phyloP scores from a whole-genome alignment of 2,329 filamentous ascomycete genomes.

The Emmonsia crescens region DNA sequence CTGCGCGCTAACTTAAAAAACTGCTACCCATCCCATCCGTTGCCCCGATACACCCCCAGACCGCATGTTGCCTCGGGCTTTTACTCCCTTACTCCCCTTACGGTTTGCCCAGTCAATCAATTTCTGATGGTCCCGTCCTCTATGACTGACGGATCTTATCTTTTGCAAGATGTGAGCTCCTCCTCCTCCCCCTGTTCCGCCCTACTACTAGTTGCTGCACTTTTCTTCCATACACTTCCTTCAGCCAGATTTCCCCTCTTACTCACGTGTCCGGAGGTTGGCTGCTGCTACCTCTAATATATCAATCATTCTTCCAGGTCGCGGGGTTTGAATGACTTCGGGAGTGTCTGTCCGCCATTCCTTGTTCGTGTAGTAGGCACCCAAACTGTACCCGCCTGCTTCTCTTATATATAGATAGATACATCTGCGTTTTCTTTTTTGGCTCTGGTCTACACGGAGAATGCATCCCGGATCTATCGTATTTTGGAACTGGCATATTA shows the following conservation, averaged over 20 bases:
- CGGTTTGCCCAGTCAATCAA: not conserved
- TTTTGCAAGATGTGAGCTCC: slow-evolving; percentile 6
- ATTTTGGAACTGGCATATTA: not conserved
- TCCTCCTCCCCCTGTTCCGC: slow-evolving; percentile 2
- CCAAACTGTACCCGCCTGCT: not conserved
- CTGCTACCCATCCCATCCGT: slow-evolving; percentile 4
- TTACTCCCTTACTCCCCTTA: slow-evolving; percentile 13
- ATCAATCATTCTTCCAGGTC: slow-evolving; percentile 1
- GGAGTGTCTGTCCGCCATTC: not conserved
- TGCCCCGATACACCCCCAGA: slow-evolving; percentile 9
- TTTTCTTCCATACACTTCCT: slow-evolving; percentile 1
- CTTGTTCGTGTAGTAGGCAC: not conserved
- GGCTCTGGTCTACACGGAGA: not conserved
- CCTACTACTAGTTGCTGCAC: no score
- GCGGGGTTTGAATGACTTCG: not conserved
- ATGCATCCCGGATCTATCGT: not conserved
- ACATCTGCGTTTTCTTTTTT: not conserved
- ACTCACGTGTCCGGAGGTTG: not conserved
- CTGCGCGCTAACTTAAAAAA: not conserved
- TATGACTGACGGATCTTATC: not conserved
- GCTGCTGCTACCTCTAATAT: not conserved
- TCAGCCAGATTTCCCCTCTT: not conserved
- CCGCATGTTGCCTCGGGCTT: slow-evolving; percentile 9
- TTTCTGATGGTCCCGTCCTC: slow-evolving; percentile 1
- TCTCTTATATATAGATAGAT: not conserved